Evolutionary conservation across 495 filamentous ascomycete genomes (phyloP).

Genomic region (Aspergillus kassunensis): DNA sequence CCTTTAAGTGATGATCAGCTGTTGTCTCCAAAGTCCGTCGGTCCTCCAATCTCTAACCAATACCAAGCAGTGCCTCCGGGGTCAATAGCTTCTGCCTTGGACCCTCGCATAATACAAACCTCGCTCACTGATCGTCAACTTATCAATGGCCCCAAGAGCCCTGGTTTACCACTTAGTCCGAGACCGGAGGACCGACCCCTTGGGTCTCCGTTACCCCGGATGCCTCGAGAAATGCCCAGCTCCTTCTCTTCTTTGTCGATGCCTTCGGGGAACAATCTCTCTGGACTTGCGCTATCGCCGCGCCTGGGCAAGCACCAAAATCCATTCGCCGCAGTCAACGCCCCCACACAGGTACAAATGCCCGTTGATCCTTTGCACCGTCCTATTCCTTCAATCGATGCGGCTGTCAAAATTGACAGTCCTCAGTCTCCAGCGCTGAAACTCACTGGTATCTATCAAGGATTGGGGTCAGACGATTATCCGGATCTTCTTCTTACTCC

Average conservation of each 20-base stretch:
- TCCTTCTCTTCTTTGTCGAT: slow-evolving; percentile 58
- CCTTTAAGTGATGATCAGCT: background rate
- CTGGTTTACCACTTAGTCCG: slow-evolving; percentile 85
- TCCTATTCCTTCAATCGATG: slow-evolving; percentile 39
- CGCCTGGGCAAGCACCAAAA: slow-evolving; percentile 64
- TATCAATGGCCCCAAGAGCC: slow-evolving; percentile 65
- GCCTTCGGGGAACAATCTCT: slow-evolving; percentile 55
- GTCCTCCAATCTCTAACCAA: slow-evolving; percentile 14
- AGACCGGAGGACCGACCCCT: slow-evolving; percentile 73
- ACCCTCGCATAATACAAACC: slow-evolving; percentile 21
- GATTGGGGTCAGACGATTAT: slow-evolving; percentile 76
- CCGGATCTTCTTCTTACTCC: slow-evolving; percentile 81
- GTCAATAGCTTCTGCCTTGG: slow-evolving; percentile 36
- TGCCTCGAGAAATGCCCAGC: slow-evolving; percentile 49
- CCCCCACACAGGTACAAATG: background rate
- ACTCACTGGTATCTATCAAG: slow-evolving; percentile 50
- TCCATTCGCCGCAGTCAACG: slow-evolving; percentile 43
- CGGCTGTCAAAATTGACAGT: slow-evolving; percentile 36
- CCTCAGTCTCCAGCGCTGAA: slow-evolving; percentile 23
- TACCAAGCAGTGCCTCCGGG: slow-evolving; percentile 27
- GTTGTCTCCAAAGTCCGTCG: background rate
- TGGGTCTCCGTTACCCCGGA: slow-evolving; percentile 66
- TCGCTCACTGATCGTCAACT: slow-evolving; percentile 28
- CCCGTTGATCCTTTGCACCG: slow-evolving; percentile 15
- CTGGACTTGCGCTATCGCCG: slow-evolving; percentile 66